phyloP scores from a whole-genome alignment of 2,329 filamentous ascomycete species.

The Trichophaea hybrida region DNA sequence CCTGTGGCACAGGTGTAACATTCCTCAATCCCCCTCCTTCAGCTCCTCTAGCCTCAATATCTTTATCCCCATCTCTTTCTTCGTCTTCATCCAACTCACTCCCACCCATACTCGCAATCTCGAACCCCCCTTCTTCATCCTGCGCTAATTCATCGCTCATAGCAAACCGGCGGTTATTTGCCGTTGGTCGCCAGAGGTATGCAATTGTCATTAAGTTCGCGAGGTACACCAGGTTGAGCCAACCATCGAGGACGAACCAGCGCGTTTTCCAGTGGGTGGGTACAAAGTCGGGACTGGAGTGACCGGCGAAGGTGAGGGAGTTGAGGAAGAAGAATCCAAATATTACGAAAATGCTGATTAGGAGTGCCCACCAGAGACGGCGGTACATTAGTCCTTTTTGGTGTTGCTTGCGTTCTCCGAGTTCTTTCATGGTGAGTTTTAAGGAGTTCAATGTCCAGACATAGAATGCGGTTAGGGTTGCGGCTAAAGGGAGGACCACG shows the following conservation, averaged over 20 bases:
- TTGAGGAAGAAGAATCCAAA: slow-evolving; percentile 98
- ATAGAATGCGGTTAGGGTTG: slow-evolving; percentile 89
- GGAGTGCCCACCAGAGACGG: slow-evolving; percentile 96
- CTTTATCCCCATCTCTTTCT: slow-evolving; percentile 32
- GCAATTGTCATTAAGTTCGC: slow-evolving; percentile 85
- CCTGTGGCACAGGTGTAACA: slow-evolving; percentile 28
- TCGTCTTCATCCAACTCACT: slow-evolving; percentile 35
- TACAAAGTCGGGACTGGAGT: slow-evolving; percentile 73
- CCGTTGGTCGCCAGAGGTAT: slow-evolving; percentile 91
- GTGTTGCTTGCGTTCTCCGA: slow-evolving; percentile 86
- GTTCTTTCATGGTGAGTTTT: slow-evolving; percentile 86
- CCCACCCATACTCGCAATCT: slow-evolving; percentile 77
- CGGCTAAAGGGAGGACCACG: slow-evolving; percentile 82
- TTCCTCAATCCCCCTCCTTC: slow-evolving; percentile 5
- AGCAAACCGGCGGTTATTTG: slow-evolving; percentile 90
- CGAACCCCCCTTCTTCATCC: slow-evolving; percentile 85
- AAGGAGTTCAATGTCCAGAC: slow-evolving; percentile 97
- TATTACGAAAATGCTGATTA: slow-evolving; percentile 82
- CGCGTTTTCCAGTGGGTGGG: slow-evolving; percentile 93
- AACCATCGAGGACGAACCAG: slow-evolving; percentile 95
- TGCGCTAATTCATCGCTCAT: slow-evolving; percentile 99
- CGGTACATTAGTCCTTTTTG: slow-evolving; percentile 93
- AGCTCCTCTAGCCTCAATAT: slow-evolving; percentile 14
- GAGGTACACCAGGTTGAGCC: slow-evolving; percentile 92
- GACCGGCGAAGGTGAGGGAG: slow-evolving; percentile 83